Percentiles rank a stretch among this genome's conserved stretches.
These are phyloP conservation scores for Paradendryphiella salina DNA, from an alignment of 2,329 filamentous ascomycete genomes.

Conservation along the genomic window DNA sequence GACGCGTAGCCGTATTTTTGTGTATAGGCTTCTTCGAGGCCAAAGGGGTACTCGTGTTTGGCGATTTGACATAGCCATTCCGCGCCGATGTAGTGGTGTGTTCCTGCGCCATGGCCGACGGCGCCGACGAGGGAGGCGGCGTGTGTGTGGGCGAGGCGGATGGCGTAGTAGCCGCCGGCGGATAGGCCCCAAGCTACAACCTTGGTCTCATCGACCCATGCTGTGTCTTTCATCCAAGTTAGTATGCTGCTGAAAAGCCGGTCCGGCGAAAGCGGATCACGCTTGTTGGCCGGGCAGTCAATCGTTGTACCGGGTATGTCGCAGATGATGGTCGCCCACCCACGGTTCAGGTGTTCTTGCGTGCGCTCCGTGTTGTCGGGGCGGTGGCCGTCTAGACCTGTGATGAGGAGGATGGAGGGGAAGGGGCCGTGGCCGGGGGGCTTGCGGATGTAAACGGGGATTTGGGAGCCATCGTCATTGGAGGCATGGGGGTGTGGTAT, in stretches of 20 bases:
- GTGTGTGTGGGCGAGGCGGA: constrained; percentile 62
- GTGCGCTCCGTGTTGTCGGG: constrained; percentile 54
- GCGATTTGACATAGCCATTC: constrained; percentile 59
- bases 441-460: constrained; percentile 67
- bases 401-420: constrained; percentile 59
- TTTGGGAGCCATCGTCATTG: constrained; percentile 56
- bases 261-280: constrained; percentile 55
- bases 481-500: constrained; percentile 61
- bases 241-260: constrained; percentile 58
- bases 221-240: constrained; percentile 54
- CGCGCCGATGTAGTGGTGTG: constrained; percentile 60
- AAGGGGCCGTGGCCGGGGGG: constrained; percentile 52
- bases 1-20: constrained; percentile 50
- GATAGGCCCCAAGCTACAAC: constrained; percentile 60
- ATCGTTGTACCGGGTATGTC: constrained; percentile 61
- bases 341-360: constrained; percentile 52
- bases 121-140: constrained; percentile 51
- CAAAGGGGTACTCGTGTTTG: constrained; percentile 62
- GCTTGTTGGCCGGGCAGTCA: constrained; percentile 56
- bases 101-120: constrained; percentile 59
- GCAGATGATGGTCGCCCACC: constrained; percentile 55
- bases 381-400: constrained; percentile 62
- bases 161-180: constrained; percentile 62
- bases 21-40: constrained; percentile 54
- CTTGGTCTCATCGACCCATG: constrained; percentile 52